Evolutionary conservation across 306 rosid species (phyloP).

Genomic region (Astragalus membranaceus): DNA sequence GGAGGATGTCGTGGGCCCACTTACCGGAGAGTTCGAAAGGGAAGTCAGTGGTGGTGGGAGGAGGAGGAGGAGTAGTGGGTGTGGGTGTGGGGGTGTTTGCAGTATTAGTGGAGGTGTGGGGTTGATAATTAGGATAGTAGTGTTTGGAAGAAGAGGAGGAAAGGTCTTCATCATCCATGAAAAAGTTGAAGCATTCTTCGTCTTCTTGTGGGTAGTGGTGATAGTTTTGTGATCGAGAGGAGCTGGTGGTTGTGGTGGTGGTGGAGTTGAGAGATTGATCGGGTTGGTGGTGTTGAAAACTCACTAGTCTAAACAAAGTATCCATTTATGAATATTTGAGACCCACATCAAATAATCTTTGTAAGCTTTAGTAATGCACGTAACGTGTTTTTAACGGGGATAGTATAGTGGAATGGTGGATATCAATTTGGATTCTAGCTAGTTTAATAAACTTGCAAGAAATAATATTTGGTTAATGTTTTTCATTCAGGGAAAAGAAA

Average conservation of each 20-base stretch:
- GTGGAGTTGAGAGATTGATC: conserved; percentile 83
- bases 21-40: conserved; percentile 53
- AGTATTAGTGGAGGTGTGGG: conserved; percentile 20
- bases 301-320: conserved; percentile 84
- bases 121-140: conserved; percentile 42
- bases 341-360: conserved; percentile 47
- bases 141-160: conserved; percentile 84
- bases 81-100: conserved; percentile 18
- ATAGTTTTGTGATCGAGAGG: conserved; percentile 59
- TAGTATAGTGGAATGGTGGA: background rate
- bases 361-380: background rate
- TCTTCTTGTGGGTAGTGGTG: conserved; percentile 27
- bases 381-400: conserved; percentile 40
- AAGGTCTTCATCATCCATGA: conserved; percentile 96
- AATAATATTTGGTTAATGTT: conserved; percentile 3
- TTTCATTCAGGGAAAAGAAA: background rate
- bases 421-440: conserved; percentile 28
- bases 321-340: conserved; percentile 67
- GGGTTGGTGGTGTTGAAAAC: conserved; percentile 45
- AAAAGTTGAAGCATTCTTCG: conserved; percentile 92
- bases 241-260: conserved; percentile 54
- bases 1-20: conserved; percentile 65
- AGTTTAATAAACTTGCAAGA: background rate
- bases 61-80: conserved; percentile 1
- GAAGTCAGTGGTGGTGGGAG: conserved; percentile 6